Percentiles rank a stretch among this genome's conserved stretches.
These are phyloP conservation scores for Lactarius pseudohatsudake DNA, from an alignment of 768 basidiomycete species.

Conservation along the genomic window DNA sequence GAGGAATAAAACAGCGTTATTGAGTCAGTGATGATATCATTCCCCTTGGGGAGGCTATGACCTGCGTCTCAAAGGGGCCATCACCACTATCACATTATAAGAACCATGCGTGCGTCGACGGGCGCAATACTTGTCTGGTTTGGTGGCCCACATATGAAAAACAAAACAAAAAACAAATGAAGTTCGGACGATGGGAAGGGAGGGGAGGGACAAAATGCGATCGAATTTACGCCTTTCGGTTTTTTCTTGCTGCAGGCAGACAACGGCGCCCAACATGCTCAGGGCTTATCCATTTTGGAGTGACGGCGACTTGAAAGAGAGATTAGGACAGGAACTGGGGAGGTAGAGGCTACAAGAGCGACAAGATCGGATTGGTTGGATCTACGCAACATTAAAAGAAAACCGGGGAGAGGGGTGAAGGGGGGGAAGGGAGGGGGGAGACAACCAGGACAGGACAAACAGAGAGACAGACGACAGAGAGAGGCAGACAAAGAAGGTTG, in stretches of 20 bases:
- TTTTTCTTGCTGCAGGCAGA: background rate
- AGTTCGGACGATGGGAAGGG: background rate
- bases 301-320: constrained; percentile 24
- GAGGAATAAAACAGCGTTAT: constrained; percentile 7
- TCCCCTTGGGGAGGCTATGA: constrained; percentile 12
- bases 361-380: constrained; percentile 19
- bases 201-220: constrained; percentile 11
- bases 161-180: background rate
- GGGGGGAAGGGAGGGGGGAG: background rate
- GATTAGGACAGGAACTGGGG: constrained; percentile 4
- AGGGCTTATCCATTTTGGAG: constrained; percentile 24
- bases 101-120: background rate
- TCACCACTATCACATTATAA: background rate
- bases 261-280: constrained; percentile 20
- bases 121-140: background rate
- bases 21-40: constrained; percentile 22
- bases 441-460: background rate
- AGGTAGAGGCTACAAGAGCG: background rate
- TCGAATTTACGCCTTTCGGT: constrained; percentile 13
- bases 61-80: background rate
- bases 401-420: constrained; percentile 13
- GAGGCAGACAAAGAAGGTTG: background rate
- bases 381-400: constrained; percentile 20
- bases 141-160: background rate
- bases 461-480: background rate